Evolutionary conservation across 352 stramenopile genomes (phyloP).

Genomic region (Globisporangium okanoganense): DNA sequence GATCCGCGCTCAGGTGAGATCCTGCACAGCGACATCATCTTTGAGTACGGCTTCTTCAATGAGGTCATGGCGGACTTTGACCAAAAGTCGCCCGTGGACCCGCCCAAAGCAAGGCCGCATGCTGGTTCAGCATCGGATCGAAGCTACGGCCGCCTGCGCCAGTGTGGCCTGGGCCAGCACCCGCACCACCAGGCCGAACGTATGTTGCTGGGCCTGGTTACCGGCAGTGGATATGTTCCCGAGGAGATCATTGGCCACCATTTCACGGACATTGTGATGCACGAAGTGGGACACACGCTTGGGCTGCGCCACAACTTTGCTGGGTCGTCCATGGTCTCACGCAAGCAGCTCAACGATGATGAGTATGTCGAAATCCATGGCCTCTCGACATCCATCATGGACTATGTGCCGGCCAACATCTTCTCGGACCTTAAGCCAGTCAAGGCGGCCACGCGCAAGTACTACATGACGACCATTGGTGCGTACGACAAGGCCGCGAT

Average conservation of each 20-base stretch:
- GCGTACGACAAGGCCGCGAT: conserved; percentile 81
- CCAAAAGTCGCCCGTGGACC: conserved; percentile 32
- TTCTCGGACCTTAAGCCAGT: conserved; percentile 57
- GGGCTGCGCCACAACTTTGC: conserved; percentile 87
- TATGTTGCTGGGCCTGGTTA: conserved; percentile 29
- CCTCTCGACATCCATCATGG: conserved; percentile 76
- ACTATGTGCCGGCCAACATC: conserved; percentile 84
- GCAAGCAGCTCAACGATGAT: conserved; percentile 51
- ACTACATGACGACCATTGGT: conserved; percentile 69
- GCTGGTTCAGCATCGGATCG: not conserved
- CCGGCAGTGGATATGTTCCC: conserved; percentile 33
- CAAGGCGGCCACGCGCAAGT: conserved; percentile 38
- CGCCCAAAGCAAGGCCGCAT: conserved; percentile 12
- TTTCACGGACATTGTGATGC: conserved; percentile 80
- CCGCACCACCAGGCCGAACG: conserved; percentile 39
- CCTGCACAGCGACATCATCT: conserved; percentile 81
- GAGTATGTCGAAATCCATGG: conserved; percentile 46
- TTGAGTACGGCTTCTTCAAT: conserved; percentile 86
- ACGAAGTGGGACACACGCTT: conserved; percentile 88
- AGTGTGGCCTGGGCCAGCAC: conserved; percentile 44
- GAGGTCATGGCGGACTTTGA: conserved; percentile 55
- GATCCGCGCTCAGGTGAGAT: conserved; percentile 85
- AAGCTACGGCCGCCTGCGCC: conserved; percentile 12
- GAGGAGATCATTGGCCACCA: conserved; percentile 59
- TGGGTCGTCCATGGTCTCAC: conserved; percentile 45